Conservation (phyloP, 371 early-diverging fungal species). For the Mucor piriformis region DNA sequence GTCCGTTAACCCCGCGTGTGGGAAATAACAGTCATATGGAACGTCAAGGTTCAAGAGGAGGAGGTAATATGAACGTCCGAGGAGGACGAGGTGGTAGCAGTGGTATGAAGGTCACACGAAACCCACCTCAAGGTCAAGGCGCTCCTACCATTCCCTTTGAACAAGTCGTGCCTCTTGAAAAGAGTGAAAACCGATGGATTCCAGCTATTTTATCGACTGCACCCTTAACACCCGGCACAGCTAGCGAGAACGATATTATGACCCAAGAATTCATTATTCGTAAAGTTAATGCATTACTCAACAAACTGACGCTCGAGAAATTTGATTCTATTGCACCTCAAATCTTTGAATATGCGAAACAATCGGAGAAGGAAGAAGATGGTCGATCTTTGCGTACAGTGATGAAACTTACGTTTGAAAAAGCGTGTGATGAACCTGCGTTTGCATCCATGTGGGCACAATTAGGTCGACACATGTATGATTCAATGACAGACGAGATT, state of each 20-base stretch:
- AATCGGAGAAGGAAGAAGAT: slow-evolving; percentile 69
- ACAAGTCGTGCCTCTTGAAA: slow-evolving; percentile 74
- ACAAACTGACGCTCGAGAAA: slow-evolving; percentile 94
- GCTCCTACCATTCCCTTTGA: slow-evolving; percentile 62
- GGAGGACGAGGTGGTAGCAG: slow-evolving; percentile 27
- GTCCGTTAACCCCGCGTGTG: slow-evolving; percentile 48
- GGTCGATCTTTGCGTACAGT: slow-evolving; percentile 77
- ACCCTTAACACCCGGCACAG: not conserved
- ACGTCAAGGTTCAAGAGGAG: slow-evolving; percentile 43
- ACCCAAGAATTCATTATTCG: slow-evolving; percentile 68
- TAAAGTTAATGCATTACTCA: slow-evolving; percentile 86
- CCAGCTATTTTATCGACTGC: slow-evolving; percentile 47
- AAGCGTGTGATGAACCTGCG: slow-evolving; percentile 92
- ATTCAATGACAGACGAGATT: slow-evolving; percentile 60
- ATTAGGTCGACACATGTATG: slow-evolving; percentile 76
- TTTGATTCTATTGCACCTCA: slow-evolving; percentile 84
- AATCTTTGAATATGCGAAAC: slow-evolving; percentile 75
- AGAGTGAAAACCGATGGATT: slow-evolving; percentile 84
- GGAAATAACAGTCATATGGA: slow-evolving; percentile 51
- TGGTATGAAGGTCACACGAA: slow-evolving; percentile 44
- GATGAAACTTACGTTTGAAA: slow-evolving; percentile 87
- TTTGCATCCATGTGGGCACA: slow-evolving; percentile 91
- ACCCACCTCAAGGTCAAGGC: slow-evolving; percentile 45
- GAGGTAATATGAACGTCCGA: slow-evolving; percentile 25
- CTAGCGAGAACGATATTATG: slow-evolving; percentile 46